Evolutionary conservation across 2,329 filamentous ascomycete species (phyloP).

Genomic region (Venturia nashicola): DNA sequence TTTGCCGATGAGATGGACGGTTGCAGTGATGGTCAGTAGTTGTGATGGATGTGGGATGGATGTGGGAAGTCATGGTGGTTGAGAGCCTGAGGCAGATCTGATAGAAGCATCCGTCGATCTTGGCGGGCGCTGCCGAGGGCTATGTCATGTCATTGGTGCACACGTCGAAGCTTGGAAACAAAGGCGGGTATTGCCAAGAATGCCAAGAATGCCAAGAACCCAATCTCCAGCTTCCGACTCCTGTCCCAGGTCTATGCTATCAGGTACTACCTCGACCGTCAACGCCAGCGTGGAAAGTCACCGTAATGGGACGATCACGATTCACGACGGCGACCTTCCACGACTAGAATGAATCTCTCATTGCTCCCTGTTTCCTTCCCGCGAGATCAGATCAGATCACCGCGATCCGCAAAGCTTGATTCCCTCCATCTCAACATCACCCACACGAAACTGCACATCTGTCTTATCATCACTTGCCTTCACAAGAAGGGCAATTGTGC

Average conservation of each 20-base stretch:
- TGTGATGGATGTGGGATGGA: not conserved
- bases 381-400: not conserved
- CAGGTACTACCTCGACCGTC: too few species aligned
- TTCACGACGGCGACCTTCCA: too few species aligned
- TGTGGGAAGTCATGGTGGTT: too few species aligned
- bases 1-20: too few species aligned
- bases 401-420: not conserved
- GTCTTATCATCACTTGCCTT: not conserved
- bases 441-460: not conserved
- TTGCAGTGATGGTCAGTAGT: not conserved
- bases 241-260: too few species aligned
- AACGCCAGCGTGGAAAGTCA: too few species aligned
- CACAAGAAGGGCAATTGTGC: not conserved
- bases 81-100: not conserved
- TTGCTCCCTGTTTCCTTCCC: too few species aligned
- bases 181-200: not conserved
- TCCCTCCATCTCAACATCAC: not conserved
- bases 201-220: too few species aligned
- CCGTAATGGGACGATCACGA: too few species aligned
- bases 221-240: not conserved
- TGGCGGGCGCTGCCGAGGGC: too few species aligned
- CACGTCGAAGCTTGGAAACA: not conserved
- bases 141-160: not conserved
- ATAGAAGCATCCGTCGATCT: too few species aligned
- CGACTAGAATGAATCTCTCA: too few species aligned